phyloP scores from a whole-genome alignment of 768 basidiomycete species.

The Xerocomellus dryophilus region DNA sequence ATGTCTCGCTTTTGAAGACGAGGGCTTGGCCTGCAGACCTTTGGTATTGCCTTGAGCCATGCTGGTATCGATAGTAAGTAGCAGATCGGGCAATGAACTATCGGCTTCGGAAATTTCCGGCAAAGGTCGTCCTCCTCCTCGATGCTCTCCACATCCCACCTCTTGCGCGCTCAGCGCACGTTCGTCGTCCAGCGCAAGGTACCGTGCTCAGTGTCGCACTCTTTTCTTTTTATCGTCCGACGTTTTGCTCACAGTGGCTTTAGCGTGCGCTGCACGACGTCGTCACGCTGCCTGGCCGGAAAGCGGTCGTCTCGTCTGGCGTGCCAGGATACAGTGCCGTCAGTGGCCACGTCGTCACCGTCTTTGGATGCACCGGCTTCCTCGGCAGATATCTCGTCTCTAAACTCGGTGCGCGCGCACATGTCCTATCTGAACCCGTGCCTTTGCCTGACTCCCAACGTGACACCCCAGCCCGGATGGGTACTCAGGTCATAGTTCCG shows the following conservation, averaged over 20 bases:
- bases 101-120: constrained; percentile 28
- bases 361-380: constrained; percentile 96
- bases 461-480: constrained; percentile 69
- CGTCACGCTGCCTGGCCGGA: constrained; percentile 51
- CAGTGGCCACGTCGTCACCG: constrained; percentile 89
- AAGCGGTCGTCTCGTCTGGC: constrained; percentile 73
- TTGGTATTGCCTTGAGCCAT: constrained; percentile 89
- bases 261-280: constrained; percentile 79
- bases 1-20: constrained; percentile 48
- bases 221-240: neutral
- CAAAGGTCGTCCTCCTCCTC: constrained; percentile 6
- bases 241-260: constrained; percentile 6
- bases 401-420: constrained; percentile 68
- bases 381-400: constrained; percentile 91
- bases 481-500: constrained; percentile 91
- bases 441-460: neutral
- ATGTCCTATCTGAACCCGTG: neutral
- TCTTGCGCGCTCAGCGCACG: constrained; percentile 54
- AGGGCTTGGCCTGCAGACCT: constrained; percentile 56
- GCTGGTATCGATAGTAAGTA: no score
- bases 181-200: constrained; percentile 48
- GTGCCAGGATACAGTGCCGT: constrained; percentile 82
- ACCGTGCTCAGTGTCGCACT: neutral
- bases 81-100: neutral
- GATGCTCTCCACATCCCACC: constrained; percentile 46